Evolutionary conservation across 176 grass and related monocot genomes (phyloP).

Genomic region (Carex cristatella): DNA sequence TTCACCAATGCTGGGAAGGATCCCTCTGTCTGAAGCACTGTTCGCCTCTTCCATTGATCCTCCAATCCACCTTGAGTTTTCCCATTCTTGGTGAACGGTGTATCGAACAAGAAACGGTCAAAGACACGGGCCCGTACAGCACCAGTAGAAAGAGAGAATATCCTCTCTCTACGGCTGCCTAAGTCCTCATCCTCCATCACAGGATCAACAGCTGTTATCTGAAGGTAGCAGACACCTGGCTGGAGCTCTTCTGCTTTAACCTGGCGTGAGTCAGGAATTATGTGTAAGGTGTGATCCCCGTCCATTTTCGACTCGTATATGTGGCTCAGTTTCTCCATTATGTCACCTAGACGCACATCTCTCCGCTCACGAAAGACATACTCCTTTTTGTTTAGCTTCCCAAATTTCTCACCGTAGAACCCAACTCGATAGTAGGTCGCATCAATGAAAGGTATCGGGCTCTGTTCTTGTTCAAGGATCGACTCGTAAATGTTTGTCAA

Average conservation of each 20-base stretch:
- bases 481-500: slow-evolving; percentile 86
- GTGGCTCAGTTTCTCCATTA: slow-evolving; percentile 96
- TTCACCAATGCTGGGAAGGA: slow-evolving; percentile 96
- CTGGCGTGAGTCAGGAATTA: slow-evolving; percentile 98
- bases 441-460: slow-evolving; percentile 94
- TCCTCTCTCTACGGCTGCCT: slow-evolving; percentile 90
- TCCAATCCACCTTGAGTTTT: slow-evolving; percentile 95
- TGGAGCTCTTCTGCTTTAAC: slow-evolving; percentile 92
- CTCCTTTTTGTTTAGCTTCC: slow-evolving; percentile 82
- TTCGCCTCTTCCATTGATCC: slow-evolving; percentile 97
- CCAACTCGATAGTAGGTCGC: slow-evolving; percentile 97
- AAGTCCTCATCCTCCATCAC: slow-evolving; percentile 99
- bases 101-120: slow-evolving; percentile 89
- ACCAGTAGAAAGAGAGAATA: slow-evolving; percentile 79
- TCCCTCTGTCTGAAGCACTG: slow-evolving; percentile 83
- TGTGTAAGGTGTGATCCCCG: slow-evolving; percentile 79
- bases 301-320: slow-evolving; percentile 93
- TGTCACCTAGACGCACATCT: slow-evolving; percentile 95
- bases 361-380: slow-evolving; percentile 83
- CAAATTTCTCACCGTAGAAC: slow-evolving; percentile 89
- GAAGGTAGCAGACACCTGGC: slow-evolving; percentile 85
- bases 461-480: slow-evolving; percentile 95
- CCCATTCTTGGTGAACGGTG: slow-evolving; percentile 97
- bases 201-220: slow-evolving; percentile 97
- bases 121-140: slow-evolving; percentile 84